Evolutionary conservation across 164 flowering plant genomes (phyloP).

Genomic region (Berberis thunbergii): DNA sequence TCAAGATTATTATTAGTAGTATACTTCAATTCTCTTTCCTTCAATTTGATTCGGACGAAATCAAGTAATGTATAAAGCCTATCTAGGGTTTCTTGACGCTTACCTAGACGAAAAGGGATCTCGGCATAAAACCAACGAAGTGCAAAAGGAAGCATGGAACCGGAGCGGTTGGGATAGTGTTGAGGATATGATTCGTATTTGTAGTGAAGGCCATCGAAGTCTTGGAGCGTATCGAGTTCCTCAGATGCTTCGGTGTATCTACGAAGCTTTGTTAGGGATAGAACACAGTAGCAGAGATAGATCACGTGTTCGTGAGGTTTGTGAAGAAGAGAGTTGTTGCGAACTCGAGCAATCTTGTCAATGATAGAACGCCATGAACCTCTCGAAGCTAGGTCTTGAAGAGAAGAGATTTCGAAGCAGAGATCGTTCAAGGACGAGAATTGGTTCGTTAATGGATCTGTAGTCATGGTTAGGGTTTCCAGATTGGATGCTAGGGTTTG

Average conservation of each 20-base stretch:
- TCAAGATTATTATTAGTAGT: not conserved
- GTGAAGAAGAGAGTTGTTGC: slow-evolving; percentile 44
- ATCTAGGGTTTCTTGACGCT: slow-evolving; percentile 55
- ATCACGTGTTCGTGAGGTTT: slow-evolving; percentile 74
- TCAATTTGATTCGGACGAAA: slow-evolving; percentile 34
- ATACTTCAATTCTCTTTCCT: slow-evolving; percentile 5
- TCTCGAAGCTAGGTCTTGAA: no score
- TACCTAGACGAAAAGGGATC: slow-evolving; percentile 22
- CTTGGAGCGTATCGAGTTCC: slow-evolving; percentile 39
- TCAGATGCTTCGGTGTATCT: slow-evolving; percentile 40
- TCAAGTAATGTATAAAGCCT: slow-evolving; percentile 55
- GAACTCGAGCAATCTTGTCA: slow-evolving; percentile 45
- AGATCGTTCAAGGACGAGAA: no score
- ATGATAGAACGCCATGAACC: slow-evolving; percentile 25
- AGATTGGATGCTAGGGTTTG: no score
- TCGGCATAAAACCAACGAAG: no score
- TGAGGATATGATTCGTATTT: slow-evolving; percentile 57
- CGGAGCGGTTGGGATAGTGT: slow-evolving; percentile 41
- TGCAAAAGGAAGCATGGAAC: slow-evolving; percentile 80
- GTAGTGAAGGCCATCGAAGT: slow-evolving; percentile 40
- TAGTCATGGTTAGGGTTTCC: no score
- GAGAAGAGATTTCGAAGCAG: no score
- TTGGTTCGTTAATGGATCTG: no score
- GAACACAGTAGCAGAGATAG: slow-evolving; percentile 52
- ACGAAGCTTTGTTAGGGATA: slow-evolving; percentile 52